phyloP scores from a whole-genome alignment of 805 yeast species.

The Yamadazyma scolyti region DNA sequence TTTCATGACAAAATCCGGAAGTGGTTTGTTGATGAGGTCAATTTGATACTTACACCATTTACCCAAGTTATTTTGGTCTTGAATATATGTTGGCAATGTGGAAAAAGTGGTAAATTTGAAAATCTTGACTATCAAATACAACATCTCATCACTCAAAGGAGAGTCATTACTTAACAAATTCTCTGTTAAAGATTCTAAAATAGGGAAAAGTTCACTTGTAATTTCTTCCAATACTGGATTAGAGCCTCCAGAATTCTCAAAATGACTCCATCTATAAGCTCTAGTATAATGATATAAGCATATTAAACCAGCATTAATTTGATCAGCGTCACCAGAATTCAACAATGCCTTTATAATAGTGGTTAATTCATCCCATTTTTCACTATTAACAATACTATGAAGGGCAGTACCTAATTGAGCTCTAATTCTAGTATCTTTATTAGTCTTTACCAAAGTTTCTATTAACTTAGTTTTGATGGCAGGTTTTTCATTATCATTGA shows the following conservation, averaged over 20 bases:
- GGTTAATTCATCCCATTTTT: conserved; percentile 41
- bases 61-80: conserved; percentile 32
- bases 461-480: conserved; percentile 41
- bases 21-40: conserved; percentile 35
- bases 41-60: conserved; percentile 40
- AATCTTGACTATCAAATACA: conserved; percentile 36
- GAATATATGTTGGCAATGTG: conserved; percentile 34
- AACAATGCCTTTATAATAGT: conserved; percentile 37
- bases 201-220: conserved; percentile 32
- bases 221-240: conserved; percentile 41
- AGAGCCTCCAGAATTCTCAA: conserved; percentile 39
- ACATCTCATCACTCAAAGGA: conserved; percentile 26
- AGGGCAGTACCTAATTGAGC: conserved; percentile 59
- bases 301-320: conserved; percentile 37
- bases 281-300: conserved; percentile 39
- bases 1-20: conserved; percentile 29
- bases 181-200: conserved; percentile 28
- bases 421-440: conserved; percentile 35
- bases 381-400: conserved; percentile 48
- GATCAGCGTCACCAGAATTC: conserved; percentile 28
- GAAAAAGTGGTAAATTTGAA: conserved; percentile 40
- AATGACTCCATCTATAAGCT: conserved; percentile 36
- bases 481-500: conserved; percentile 32
- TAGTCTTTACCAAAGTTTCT: conserved; percentile 37
- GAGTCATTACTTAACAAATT: conserved; percentile 22